Evolutionary conservation across 2,329 filamentous ascomycete genomes (phyloP).

Genomic region (Exophiala dermatitidis): DNA sequence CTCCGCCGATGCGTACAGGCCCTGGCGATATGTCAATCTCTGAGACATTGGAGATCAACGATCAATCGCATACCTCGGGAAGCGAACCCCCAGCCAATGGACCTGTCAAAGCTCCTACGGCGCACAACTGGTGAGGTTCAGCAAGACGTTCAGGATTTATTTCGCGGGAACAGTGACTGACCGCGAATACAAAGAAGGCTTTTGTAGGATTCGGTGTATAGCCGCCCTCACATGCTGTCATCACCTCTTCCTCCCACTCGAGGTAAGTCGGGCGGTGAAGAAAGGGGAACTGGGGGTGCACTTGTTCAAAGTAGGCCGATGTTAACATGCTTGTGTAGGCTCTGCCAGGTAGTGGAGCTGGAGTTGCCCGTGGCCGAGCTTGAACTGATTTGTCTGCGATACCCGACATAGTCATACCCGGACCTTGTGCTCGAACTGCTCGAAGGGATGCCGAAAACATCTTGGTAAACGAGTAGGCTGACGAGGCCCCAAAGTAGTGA

Average conservation of each 20-base stretch:
- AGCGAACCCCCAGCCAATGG: constrained; percentile 4
- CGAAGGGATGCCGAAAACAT: constrained; percentile 5
- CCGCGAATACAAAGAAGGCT: constrained; percentile 8
- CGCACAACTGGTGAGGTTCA: constrained; percentile 1
- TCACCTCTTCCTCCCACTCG: constrained; percentile 28
- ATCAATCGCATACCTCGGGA: not conserved
- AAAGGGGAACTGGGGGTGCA: constrained; percentile 37
- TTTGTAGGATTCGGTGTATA: constrained; percentile 1
- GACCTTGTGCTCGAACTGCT: constrained; percentile 3
- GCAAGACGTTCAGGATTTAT: not conserved
- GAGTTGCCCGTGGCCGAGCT: not conserved
- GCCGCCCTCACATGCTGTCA: constrained; percentile 2
- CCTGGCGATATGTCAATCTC: not conserved
- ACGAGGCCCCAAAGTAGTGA: constrained; percentile 12
- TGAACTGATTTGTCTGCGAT: not conserved
- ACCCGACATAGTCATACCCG: constrained; percentile 7
- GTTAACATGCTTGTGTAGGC: constrained; percentile 5
- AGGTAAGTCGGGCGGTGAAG: constrained; percentile 33
- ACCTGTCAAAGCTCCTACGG: constrained; percentile 6
- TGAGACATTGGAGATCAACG: not conserved
- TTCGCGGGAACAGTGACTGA: not conserved
- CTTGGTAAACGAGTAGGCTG: constrained; percentile 7
- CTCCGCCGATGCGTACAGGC: constrained; percentile 10
- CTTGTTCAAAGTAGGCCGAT: constrained; percentile 34
- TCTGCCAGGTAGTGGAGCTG: constrained; percentile 5